Base-by-base conservation (phyloP, 768 basidiomycete species). In the Neoboletus subvelutipes region DNA sequence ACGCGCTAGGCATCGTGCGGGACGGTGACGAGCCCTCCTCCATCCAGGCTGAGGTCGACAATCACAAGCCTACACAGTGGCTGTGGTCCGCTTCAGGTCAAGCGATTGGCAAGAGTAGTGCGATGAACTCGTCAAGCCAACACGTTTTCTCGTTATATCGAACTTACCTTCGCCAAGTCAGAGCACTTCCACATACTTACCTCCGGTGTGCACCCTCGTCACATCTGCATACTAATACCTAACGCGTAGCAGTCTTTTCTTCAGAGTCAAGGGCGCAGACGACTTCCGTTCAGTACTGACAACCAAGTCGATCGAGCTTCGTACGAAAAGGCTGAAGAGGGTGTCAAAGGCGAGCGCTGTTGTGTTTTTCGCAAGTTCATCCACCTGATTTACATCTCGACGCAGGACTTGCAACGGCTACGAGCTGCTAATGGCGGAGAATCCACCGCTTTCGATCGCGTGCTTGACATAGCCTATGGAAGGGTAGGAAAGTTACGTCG, bases 401-500 rank as follows among this genome's bases (percentile, higher is more conserved):
- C 37, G 8, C 60, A 92, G 90, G 82, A 79, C 49, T 66, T 85
- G 59, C 74, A 72, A 47, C 79, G 71, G 54, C 68, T 92, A 18
- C 71, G 77, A 64, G 75, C 70, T 45, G 88, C 88, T 11, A 87
- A 84, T 63, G 58, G 63, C 4, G 82, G 85, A 4, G 65, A 78
- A 37, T 61, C 63, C 46, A 67, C 75, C 54, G 81, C 83, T 33
- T 86, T 89, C 62, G 73, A 75, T 29, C 77, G 79, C 60, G 64
- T 91, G 29, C 74, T 93, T 18, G 81, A 86, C 60, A 63, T 85
- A 29, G 90, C 90, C 28, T 93, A 91, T 70, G 90, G 90, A 31
- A 78, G 90, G 56, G 83, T 82, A 61, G 90, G 90, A 24, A 86
- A 80, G 65, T 70, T 93, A 17, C 83, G 78, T 63, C 80, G 82